phyloP scores from a whole-genome alignment of 768 basidiomycete genomes.

The Cystofilobasidium macerans region DNA sequence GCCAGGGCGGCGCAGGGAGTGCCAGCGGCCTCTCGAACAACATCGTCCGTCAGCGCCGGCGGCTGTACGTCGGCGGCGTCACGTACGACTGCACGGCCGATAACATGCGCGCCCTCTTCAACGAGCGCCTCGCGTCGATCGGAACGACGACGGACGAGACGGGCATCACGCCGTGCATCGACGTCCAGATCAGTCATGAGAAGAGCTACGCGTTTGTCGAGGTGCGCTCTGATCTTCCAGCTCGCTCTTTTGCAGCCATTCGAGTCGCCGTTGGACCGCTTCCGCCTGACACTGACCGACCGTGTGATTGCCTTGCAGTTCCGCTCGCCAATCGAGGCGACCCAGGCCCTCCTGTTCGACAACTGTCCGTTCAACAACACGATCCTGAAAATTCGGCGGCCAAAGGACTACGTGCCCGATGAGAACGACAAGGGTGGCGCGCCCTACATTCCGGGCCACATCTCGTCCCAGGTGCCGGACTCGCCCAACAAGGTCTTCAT shows the following conservation, averaged over 20 bases:
- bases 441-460: slow-evolving; percentile 81
- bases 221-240: slow-evolving; percentile 45
- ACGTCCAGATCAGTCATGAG: slow-evolving; percentile 93
- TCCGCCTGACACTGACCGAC: not conserved
- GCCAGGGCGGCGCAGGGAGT: not conserved
- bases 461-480: slow-evolving; percentile 94
- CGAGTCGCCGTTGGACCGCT: not conserved
- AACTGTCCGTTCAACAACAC: slow-evolving; percentile 90
- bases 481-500: slow-evolving; percentile 97
- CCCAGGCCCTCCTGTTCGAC: slow-evolving; percentile 92
- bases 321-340: slow-evolving; percentile 92
- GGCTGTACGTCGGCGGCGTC: slow-evolving; percentile 94
- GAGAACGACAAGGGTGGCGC: slow-evolving; percentile 51
- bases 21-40: slow-evolving; percentile 40
- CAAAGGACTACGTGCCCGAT: slow-evolving; percentile 86
- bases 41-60: slow-evolving; percentile 79
- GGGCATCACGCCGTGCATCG: slow-evolving; percentile 70
- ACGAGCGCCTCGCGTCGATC: slow-evolving; percentile 88
- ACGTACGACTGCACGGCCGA: slow-evolving; percentile 89
- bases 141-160: slow-evolving; percentile 39
- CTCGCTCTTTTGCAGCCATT: not conserved
- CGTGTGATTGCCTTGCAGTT: slow-evolving; percentile 49
- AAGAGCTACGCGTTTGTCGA: slow-evolving; percentile 99
- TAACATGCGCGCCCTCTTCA: slow-evolving; percentile 87
- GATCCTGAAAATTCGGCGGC: slow-evolving; percentile 93